phyloP scores from a whole-genome alignment of 208 protist species.

The Wallacemonas sp. region DNA sequence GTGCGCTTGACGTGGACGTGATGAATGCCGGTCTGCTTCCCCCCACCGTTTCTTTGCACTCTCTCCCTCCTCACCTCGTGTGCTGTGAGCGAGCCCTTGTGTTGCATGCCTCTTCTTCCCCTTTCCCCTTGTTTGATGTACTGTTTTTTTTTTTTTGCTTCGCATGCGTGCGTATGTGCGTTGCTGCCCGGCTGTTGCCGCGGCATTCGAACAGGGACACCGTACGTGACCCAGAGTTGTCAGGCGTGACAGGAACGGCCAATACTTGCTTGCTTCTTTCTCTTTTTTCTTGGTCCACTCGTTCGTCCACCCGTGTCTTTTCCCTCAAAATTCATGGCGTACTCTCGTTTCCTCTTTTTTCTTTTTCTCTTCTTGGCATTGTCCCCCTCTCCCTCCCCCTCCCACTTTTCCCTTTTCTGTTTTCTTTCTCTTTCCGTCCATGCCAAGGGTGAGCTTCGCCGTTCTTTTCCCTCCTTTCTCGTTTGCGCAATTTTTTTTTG shows the following conservation, averaged over 20 bases:
- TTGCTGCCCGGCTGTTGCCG: background rate
- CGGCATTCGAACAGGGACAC: background rate
- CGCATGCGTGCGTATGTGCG: background rate
- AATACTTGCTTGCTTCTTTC: background rate
- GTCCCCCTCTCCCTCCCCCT: background rate
- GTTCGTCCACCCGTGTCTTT: too few relatives aligned
- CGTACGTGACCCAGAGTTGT: background rate
- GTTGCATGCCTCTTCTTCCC: background rate
- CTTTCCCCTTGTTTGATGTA: slow-evolving; percentile 1
- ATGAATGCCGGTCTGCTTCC: background rate
- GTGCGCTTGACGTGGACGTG: too few relatives aligned
- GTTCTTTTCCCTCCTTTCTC: background rate
- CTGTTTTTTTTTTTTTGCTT: background rate
- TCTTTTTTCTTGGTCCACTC: background rate
- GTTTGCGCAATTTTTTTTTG: background rate
- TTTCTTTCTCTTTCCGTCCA: background rate
- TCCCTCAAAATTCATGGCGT: background rate
- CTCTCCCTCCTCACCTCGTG: too few relatives aligned
- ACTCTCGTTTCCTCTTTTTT: background rate
- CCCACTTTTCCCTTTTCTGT: background rate
- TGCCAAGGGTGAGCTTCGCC: background rate
- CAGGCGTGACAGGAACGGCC: too few relatives aligned
- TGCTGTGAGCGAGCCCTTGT: too few relatives aligned
- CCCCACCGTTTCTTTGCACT: background rate
- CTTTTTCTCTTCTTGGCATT: background rate